Base-by-base conservation (phyloP, 768 basidiomycete genomes). In the Kwoniella mangroviensis region DNA sequence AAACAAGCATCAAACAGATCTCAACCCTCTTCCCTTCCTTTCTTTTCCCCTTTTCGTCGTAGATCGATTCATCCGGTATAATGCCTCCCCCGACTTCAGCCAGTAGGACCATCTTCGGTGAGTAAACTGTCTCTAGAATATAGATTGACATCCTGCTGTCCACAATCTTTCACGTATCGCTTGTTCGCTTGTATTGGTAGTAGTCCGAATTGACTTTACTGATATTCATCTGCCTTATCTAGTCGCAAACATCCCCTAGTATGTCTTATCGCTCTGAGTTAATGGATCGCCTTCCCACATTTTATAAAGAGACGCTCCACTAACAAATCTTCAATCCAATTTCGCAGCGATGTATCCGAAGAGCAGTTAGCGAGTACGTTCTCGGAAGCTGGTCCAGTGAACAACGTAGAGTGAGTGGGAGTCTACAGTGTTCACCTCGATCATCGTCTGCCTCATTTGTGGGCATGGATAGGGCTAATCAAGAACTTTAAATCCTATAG, bases 381-480 rank as follows among this genome's bases (percentile, higher is more conserved):
- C 69, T 70, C 77, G 41, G 82, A 84, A 67, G 83, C 75, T 9
- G 83, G 83, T 24, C 83, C 83, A 7, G 83, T 84, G 21, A 57
- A 70, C 9, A 79, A 78, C 52, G 81, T 82, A 42, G 81, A 82
- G 83, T 83, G 49, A 71, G 81, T 65, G 22, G 13, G 43, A 26
- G 26, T 34, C n/a, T 57, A 19, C 24, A 43, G 22, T 45, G n/a
- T 15, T 19, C 15, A 21, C 22, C 28, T 40, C n/a, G 2, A 40
- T 45, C 28, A 9, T 22, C 52, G 11, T 55, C 45, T 40, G 15
- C 54, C 22, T 61, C 41, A 26, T 11, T 0, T 17, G 43, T 26
- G 21, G 59, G 12, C 9, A 26, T 56, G 19, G 55, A 26, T 24
- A 21, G 55, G 53, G 22, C 9, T 21, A 17, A 15, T 54, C 40